A percentile compares a stretch with the other conserved stretches of the same genome.
phyloP scores from a whole-genome alignment of 352 stramenopile genomes.

The Aphanomyces invadans region DNA sequence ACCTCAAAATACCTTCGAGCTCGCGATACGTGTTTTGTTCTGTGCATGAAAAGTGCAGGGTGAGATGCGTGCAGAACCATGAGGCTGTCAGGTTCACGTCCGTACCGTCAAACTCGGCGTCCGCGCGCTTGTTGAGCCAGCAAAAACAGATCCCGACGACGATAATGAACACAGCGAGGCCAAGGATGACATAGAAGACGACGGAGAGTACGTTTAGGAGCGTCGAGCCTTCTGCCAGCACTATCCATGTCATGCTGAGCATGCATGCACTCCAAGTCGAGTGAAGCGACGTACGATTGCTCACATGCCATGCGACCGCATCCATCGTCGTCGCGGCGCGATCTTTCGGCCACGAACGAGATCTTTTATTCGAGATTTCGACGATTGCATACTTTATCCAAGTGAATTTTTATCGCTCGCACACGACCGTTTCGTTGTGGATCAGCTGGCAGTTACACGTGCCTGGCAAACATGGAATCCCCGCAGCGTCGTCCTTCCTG shows the following conservation, averaged over 20 bases:
- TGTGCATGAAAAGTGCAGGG: neutral
- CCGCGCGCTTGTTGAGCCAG: conserved; percentile 17
- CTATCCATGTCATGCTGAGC: no score
- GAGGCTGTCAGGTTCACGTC: neutral
- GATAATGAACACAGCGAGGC: conserved; percentile 1
- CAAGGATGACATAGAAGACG: conserved; percentile 7
- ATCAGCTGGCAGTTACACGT: no score
- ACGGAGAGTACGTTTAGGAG: neutral
- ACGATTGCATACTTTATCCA: neutral
- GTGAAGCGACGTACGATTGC: neutral
- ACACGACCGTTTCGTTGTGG: neutral
- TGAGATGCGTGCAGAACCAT: neutral
- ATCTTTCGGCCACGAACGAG: neutral
- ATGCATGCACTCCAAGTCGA: neutral
- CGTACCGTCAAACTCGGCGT: conserved; percentile 22
- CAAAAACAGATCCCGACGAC: conserved; percentile 16
- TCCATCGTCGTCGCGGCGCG: neutral
- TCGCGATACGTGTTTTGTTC: conserved; percentile 3
- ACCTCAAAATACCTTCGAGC: conserved; percentile 5
- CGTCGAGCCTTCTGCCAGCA: neutral
- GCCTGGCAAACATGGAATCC: no score
- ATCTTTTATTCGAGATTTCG: neutral
- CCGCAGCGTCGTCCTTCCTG: no score
- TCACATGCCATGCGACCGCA: neutral
- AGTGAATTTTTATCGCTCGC: neutral